phyloP scores from a whole-genome alignment of 2,329 filamentous ascomycete species.

The Diaporthe capsici region DNA sequence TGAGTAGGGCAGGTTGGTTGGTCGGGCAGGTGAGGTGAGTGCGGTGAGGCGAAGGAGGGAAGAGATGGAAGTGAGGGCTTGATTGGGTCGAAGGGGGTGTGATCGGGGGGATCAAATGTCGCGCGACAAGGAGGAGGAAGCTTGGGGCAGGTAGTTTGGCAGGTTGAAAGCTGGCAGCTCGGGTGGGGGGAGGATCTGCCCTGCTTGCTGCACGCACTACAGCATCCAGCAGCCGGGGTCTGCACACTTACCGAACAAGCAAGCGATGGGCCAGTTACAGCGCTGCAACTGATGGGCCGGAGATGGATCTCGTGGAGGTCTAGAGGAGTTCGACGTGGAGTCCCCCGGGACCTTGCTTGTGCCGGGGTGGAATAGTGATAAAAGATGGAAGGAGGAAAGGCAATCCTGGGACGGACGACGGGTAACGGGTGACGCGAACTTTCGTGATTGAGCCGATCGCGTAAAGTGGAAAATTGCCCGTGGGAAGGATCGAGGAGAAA shows the following conservation, averaged over 20 bases:
- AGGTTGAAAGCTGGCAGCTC: slow-evolving; percentile 1
- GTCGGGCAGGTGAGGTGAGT: not conserved
- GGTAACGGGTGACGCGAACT: slow-evolving; percentile 25
- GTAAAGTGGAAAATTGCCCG: slow-evolving; percentile 32
- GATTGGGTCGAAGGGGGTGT: slow-evolving; percentile 29
- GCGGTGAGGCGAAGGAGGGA: not conserved
- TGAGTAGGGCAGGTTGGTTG: not conserved
- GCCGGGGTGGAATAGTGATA: not conserved
- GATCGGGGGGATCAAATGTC: not conserved
- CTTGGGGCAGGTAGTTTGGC: slow-evolving; percentile 11
- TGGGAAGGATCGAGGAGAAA: not conserved
- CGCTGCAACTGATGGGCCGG: slow-evolving; percentile 8
- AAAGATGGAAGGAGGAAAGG: slow-evolving; percentile 2
- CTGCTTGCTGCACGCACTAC: slow-evolving; percentile 27
- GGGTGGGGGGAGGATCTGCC: slow-evolving; percentile 25
- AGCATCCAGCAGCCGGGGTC: slow-evolving; percentile 6
- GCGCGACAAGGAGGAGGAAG: slow-evolving; percentile 19
- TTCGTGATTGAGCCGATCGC: slow-evolving; percentile 27
- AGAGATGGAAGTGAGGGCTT: slow-evolving; percentile 17
- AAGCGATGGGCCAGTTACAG: slow-evolving; percentile 19
- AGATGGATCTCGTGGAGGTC: slow-evolving; percentile 5
- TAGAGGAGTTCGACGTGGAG: slow-evolving; percentile 16
- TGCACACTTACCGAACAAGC: slow-evolving; percentile 21
- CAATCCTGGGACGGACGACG: not conserved
- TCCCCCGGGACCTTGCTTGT: not conserved